phyloP scores from a whole-genome alignment of 2,329 filamentous ascomycete genomes.

The Stemphylium beticola region DNA sequence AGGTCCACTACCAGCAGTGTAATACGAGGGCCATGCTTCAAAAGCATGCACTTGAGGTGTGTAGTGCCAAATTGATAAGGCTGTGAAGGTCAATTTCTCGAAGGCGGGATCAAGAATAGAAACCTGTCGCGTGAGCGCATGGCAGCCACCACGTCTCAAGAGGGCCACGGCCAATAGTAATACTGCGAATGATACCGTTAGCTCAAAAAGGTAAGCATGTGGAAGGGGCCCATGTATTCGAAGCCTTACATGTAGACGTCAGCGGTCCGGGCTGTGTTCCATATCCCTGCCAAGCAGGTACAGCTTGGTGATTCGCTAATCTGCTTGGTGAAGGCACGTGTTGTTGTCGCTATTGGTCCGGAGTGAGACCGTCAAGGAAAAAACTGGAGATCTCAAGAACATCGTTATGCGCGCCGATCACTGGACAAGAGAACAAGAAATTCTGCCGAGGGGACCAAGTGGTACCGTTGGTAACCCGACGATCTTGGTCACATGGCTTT shows the following conservation, averaged over 20 bases:
- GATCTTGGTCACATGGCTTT: conserved; percentile 7
- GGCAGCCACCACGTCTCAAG: neutral
- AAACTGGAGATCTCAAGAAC: neutral
- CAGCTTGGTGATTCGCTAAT: conserved; percentile 23
- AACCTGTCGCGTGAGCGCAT: conserved; percentile 21
- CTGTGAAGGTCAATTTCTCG: neutral
- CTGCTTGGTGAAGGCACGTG: conserved; percentile 29
- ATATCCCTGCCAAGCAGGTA: conserved; percentile 24
- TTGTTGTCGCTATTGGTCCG: conserved; percentile 13
- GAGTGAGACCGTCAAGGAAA: conserved; percentile 20
- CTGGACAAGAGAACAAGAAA: conserved; percentile 1
- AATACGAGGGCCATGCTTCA: neutral
- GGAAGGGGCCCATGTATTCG: neutral
- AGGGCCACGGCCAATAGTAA: conserved; percentile 9
- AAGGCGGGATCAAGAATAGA: conserved; percentile 15
- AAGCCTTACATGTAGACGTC: conserved; percentile 24
- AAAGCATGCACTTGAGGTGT: neutral
- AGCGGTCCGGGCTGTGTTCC: conserved; percentile 33
- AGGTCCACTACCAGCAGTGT: neutral
- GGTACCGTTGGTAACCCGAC: neutral
- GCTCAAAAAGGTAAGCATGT: neutral
- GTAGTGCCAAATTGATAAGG: neutral
- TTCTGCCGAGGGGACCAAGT: neutral
- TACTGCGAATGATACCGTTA: neutral
- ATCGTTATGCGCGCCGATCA: conserved; percentile 15